Evolutionary conservation across 176 grass and related monocot genomes (phyloP).

Genomic region (Rhipidocladum racemiflorum): DNA sequence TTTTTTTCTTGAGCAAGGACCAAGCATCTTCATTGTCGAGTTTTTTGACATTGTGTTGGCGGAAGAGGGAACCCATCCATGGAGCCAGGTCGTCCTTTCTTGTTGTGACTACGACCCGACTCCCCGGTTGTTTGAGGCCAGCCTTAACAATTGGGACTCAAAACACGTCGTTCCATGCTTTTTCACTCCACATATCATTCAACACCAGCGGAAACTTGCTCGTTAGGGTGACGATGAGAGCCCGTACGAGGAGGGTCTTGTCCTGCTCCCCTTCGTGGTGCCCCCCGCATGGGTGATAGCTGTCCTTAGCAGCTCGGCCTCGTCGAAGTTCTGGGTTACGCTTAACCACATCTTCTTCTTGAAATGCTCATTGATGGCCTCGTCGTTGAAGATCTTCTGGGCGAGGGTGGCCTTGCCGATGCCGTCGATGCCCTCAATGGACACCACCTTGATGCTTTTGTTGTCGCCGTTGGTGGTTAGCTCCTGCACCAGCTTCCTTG

Average conservation of each 20-base stretch:
- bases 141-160: too few species aligned
- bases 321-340: background rate
- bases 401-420: too few species aligned
- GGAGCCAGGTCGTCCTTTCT: background rate
- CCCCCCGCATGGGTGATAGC: background rate
- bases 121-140: background rate
- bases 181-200: slow-evolving; percentile 39
- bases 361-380: too few species aligned
- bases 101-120: slow-evolving; percentile 21
- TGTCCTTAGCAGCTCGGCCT: background rate
- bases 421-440: too few species aligned
- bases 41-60: background rate
- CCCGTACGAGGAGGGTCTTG: background rate
- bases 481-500: too few species aligned
- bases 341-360: slow-evolving; percentile 6
- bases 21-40: background rate
- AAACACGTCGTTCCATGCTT: slow-evolving; percentile 20
- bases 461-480: too few species aligned
- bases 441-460: too few species aligned
- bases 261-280: background rate
- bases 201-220: slow-evolving; percentile 29
- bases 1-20: background rate
- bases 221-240: background rate
- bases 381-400: too few species aligned
- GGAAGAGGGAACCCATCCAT: too few species aligned